Base-by-base conservation (phyloP, 2,329 filamentous ascomycete species). In the Ceratocystis lukuohia region DNA sequence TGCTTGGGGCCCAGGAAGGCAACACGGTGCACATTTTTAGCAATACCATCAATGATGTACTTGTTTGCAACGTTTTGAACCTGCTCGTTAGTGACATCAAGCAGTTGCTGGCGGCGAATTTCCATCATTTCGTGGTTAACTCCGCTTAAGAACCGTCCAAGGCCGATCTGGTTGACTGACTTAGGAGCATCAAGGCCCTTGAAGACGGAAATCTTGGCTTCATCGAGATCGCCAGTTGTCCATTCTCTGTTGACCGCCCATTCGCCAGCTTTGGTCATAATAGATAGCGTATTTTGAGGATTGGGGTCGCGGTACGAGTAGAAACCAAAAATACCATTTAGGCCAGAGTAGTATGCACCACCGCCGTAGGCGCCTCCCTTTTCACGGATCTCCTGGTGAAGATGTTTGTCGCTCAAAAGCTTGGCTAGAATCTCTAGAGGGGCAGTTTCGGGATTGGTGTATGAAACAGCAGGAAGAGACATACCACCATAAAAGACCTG, bases 281-380 rank as follows among this genome's bases (percentile, higher is more conserved):
- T 89, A 66, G 83, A 84, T 70, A 97, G 78, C 0, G 91, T 93
- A 75, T 96, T 96, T 69, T 87, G 80, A 0, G 94, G 93, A 74
- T 97, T 96, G 2, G 94, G 94, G 74, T 99, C 94, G 64, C 94
- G 89, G 80, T 99, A 99, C 57, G 89, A 93, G 77, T 96, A 96
- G 78, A 96, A 95, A 17, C 91, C 91, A 71, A 99, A 97, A 0
- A 96, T 75, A 28, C 92, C 93, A 70, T 90, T 88, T 6, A 96
- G 78, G 0, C 88, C 84, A 28, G 86, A 85, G 57, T 88, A 87
- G 74, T 91, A 93, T 1, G 94, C 93, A 15, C 92, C 91, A 25
- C 91, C 94, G 57, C 94, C 94, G 71, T 99, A 99, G 0, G 94
- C 94, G 46, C 94, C 94, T 41, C 94, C 94, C 76, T 97, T 97